Evolutionary conservation across 1,139 yeast species (phyloP), one percentile per base, ranked within the genome.

Genomic region (Candida labiduridarum): DNA sequence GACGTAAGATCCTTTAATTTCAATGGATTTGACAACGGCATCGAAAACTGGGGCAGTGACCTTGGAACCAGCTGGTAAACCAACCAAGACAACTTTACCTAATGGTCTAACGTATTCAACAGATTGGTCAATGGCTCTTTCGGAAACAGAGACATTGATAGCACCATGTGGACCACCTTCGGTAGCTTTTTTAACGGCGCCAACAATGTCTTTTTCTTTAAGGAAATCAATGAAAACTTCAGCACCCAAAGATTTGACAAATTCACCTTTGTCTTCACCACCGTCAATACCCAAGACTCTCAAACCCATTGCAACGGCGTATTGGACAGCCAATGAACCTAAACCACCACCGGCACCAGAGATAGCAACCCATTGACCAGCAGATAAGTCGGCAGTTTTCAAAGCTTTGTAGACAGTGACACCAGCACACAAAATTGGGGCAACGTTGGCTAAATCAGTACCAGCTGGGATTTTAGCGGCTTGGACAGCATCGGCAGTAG

Each of bases 341-440:
- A 86, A 78, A 56, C 91, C 91, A 71, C 92, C 91, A 61, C 82
- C 89, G 47, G 90, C 91, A 72, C 91, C 92, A 41, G 89, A 83
- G 53, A 86, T 74, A 52, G 88, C 87, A 56, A 85, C 89, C 89
- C 89, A 85, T 66, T 85, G 82, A 57, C 91, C 91, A 43, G 90
- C 82, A 55, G 68, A 59, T 54, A 80, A 69, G 57, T 78, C 76
- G 50, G 90, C 87, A 41, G 87, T 84, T 73, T 86, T 86, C 64
- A 86, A 73, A 22, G 91, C 91, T 69, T 85, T 85, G 80, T 85
- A 86, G 47, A 85, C 91, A 40, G 91, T 86, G 62, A 86, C 83
- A 74, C 92, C 92, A 27, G 91, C 92, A 80, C 92, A 86, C 62
- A 86, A 75, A 55, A 89, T 83, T 58, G 96, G 96, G 30, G 96